Evolutionary conservation across 1,284 basidiomycete genomes (phyloP), one percentile per base, ranked within the genome.

Genomic region (Sanghuangporus weigelae): DNA sequence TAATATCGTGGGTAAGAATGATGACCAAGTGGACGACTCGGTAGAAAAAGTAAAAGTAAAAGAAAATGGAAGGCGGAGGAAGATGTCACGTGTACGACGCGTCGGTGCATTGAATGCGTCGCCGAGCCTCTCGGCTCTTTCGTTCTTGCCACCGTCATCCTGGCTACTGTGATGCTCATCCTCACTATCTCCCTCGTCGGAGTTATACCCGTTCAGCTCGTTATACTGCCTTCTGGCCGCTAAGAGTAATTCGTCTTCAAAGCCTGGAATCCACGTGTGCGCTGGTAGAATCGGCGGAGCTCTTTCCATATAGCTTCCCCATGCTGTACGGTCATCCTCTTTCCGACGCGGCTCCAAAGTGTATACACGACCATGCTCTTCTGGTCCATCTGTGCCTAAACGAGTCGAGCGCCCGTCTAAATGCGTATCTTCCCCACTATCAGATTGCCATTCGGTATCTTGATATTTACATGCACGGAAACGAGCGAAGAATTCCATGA

Each of bases 221-320:
- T 19, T 26, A n/a, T 57, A 42, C 14, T 23, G 44, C 42, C 16
- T 57, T 36, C 36, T 53, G 40, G 12, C 19, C 14, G 59, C n/a
- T 50, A 60, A 11, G 10, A 60, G 42, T 7, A 54, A 11, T 36
- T 60, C 63, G 51, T 56, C 40, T 49, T 64, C 63, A 53, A 64
- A 57, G 12, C 63, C 63, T 48, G 63, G 63, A 26, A 60, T n/a
- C 23, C 51, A 57, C 58, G 63, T 55, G 54, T 58, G 48, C 35
- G 46, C 35, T 39, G 63, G 63, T 21, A 65, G 49, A 26, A 65
- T 40, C 3, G 63, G 63, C 16, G 63, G 59, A 8, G 63, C 59
- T 46, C 36, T 35, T 39, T 65, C 63, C 26, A 12, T 46, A 53
- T 65, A 65, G 14, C 54, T 42, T 51, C 60, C 63, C 63, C 63